Conservation (phyloP, 2,329 filamentous ascomycete genomes). For the Cercospora berteroae region DNA sequence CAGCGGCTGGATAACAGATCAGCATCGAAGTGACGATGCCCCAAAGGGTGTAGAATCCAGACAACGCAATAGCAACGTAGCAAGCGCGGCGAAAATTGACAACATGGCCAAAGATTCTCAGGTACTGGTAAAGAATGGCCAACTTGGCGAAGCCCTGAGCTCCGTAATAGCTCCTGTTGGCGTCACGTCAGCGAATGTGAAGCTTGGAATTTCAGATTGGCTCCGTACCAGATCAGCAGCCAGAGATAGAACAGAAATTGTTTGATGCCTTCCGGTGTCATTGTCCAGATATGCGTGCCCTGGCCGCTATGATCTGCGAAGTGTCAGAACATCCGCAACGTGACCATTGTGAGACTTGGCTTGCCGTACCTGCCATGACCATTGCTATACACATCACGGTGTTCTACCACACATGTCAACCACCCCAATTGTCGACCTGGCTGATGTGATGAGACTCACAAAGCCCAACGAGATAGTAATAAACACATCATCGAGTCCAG, state of each 20-base stretch:
- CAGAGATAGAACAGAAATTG: background rate
- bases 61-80: conserved; percentile 6
- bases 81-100: conserved; percentile 11
- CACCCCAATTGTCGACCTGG: background rate
- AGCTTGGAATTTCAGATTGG: background rate
- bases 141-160: conserved; percentile 16
- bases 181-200: background rate
- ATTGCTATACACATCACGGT: conserved; percentile 2
- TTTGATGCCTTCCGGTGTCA: background rate
- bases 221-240: background rate
- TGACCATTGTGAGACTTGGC: background rate
- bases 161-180: conserved; percentile 9
- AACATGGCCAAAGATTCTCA: conserved; percentile 13
- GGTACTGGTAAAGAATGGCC: conserved; percentile 11
- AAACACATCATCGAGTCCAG: conserved; percentile 2
- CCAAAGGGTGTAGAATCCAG: conserved; percentile 14
- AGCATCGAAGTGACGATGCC: conserved; percentile 14
- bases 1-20: conserved; percentile 8
- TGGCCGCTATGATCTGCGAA: background rate
- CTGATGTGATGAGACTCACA: background rate
- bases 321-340: background rate
- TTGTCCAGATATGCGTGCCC: background rate
- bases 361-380: background rate
- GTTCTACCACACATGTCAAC: background rate
- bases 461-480: background rate